A percentile compares a stretch with the other conserved stretches of the same genome.
These are phyloP conservation scores for Penicillium antarcticum DNA, from an alignment of 495 filamentous ascomycete genomes.

Conservation along the genomic window DNA sequence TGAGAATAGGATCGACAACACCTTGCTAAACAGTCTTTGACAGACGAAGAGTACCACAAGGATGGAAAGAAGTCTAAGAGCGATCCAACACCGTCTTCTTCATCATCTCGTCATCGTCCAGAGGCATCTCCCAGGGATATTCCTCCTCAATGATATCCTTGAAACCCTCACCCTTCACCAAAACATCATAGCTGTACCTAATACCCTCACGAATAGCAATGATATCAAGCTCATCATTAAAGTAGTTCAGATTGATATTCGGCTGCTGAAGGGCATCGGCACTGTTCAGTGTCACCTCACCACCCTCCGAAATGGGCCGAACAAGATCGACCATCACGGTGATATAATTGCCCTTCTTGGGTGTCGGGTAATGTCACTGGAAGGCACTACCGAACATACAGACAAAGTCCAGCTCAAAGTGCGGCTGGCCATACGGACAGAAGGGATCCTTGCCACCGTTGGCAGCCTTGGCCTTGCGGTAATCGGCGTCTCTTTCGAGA, in stretches of 20 bases:
- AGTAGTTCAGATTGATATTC: constrained; percentile 58
- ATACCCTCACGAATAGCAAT: constrained; percentile 55
- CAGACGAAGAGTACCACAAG: constrained; percentile 52
- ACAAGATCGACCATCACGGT: constrained; percentile 59
- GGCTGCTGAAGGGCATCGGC: constrained; percentile 48
- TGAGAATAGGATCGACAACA: constrained; percentile 50
- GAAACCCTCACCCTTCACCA: constrained; percentile 51
- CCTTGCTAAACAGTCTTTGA: constrained; percentile 47
- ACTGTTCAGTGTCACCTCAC: constrained; percentile 50
- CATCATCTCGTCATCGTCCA: constrained; percentile 51
- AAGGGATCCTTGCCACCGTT: constrained; percentile 54
- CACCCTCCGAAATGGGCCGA: constrained; percentile 43
- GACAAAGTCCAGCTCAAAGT: constrained; percentile 64
- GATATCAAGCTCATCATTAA: constrained; percentile 50
- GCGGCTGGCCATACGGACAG: constrained; percentile 55
- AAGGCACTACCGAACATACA: constrained; percentile 55
- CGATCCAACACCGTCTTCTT: constrained; percentile 51
- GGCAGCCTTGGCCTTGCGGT: constrained; percentile 35
- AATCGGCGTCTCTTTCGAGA: constrained; percentile 39
- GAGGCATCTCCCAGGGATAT: constrained; percentile 58
- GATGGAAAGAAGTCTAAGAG: constrained; percentile 55
- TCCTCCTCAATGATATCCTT: constrained; percentile 51
- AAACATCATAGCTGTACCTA: constrained; percentile 49
- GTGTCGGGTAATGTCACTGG: constrained; percentile 58
- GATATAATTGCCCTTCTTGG: constrained; percentile 42